Percentiles rank a stretch among this genome's conserved stretches.
Conservation (phyloP, 202 grass and related monocot species). For the Elaeis oleifera region DNA sequence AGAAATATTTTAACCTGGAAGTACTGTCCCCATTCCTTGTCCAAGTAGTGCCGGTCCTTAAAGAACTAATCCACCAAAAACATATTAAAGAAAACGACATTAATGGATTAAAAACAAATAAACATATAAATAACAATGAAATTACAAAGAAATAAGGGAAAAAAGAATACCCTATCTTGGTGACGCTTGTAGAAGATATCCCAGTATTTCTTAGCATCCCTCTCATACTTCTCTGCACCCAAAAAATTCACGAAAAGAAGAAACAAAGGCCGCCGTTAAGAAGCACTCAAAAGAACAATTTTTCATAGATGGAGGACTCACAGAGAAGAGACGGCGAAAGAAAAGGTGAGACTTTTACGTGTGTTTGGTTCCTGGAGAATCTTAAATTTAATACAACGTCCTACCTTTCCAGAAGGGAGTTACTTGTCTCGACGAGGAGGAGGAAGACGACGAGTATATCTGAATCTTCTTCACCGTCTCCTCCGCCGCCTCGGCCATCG, state of each 20-base stretch:
- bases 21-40: conserved; percentile 90
- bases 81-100: neutral
- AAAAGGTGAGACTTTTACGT: neutral
- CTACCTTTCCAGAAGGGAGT: conserved; percentile 94
- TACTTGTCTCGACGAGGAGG: conserved; percentile 59
- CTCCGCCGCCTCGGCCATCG: conserved; percentile 2
- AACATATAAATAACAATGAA: neutral
- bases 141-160: neutral
- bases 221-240: conserved; percentile 80
- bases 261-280: neutral
- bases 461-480: conserved; percentile 29
- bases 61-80: conserved; percentile 60
- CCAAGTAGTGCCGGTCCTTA: conserved; percentile 89
- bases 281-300: no score
- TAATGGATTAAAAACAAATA: neutral
- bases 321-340: neutral
- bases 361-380: no score
- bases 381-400: no score
- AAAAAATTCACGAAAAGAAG: conserved; percentile 1
- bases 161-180: conserved; percentile 54
- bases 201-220: conserved; percentile 90
- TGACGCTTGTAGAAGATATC: conserved; percentile 95
- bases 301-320: no score
- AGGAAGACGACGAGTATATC: conserved; percentile 41
- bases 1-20: conserved; percentile 36